A percentile compares a stretch with the other conserved stretches of the same genome.
phyloP scores from a whole-genome alignment of 257 asterid genomes.

The Capsicum chinense region DNA sequence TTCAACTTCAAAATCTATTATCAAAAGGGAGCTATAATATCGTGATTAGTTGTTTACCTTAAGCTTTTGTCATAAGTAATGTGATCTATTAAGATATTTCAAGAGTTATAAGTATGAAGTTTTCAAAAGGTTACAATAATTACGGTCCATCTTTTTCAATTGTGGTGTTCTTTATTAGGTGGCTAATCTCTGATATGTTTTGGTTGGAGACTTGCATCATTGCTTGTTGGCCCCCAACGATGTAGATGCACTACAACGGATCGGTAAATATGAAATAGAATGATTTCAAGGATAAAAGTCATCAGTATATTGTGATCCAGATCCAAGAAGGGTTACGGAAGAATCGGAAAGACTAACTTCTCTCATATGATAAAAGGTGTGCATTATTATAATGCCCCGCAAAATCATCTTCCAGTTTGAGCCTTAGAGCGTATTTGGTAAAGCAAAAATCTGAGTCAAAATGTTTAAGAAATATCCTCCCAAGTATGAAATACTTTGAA shows the following conservation, averaged over 20 bases:
- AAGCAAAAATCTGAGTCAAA: too few species aligned
- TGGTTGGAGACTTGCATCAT: too few species aligned
- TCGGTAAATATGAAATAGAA: not conserved
- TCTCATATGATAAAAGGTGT: not conserved
- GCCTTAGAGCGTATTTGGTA: too few species aligned
- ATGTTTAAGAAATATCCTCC: too few species aligned
- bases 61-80: not conserved
- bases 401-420: too few species aligned
- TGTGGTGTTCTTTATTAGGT: too few species aligned
- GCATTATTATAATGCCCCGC: not conserved
- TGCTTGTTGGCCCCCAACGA: too few species aligned
- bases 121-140: too few species aligned
- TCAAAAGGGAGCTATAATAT: not conserved
- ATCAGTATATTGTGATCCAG: not conserved
- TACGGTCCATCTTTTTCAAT: too few species aligned
- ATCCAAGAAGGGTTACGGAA: not conserved
- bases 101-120: not conserved
- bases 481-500: too few species aligned
- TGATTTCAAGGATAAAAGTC: not conserved
- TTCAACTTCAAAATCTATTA: too few species aligned
- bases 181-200: too few species aligned
- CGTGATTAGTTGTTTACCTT: not conserved
- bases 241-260: not conserved
- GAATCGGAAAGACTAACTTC: not conserved
- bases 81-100: constrained; percentile 2